Evolutionary conservation across 2,329 filamentous ascomycete genomes (phyloP).

Genomic region (Aspergillus sp.): DNA sequence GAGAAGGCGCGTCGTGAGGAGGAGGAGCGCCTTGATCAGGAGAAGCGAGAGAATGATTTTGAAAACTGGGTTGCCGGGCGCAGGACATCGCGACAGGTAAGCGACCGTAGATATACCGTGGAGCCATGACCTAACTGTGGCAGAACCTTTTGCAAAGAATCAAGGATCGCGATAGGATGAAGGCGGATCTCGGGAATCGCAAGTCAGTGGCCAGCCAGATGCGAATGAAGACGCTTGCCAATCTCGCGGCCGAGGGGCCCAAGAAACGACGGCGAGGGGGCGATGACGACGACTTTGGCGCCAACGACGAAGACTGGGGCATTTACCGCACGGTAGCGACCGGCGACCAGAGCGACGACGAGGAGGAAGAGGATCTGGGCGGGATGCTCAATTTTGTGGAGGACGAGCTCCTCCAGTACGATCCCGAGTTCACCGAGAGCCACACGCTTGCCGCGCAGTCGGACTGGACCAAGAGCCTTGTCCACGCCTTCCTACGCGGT

Average conservation of each 20-base stretch:
- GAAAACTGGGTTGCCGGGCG: constrained; percentile 81
- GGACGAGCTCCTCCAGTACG: constrained; percentile 73
- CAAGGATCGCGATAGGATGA: constrained; percentile 85
- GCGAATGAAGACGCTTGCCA: constrained; percentile 96
- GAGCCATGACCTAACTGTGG: constrained; percentile 11
- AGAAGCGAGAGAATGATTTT: constrained; percentile 73
- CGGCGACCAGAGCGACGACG: constrained; percentile 69
- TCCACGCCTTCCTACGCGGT: constrained; percentile 84
- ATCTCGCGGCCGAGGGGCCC: constrained; percentile 82
- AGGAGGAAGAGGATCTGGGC: constrained; percentile 81
- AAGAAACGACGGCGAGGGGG: constrained; percentile 76
- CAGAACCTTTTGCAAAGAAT: constrained; percentile 66
- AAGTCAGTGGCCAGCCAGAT: constrained; percentile 94
- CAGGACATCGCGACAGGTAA: constrained; percentile 55
- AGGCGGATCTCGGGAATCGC: constrained; percentile 88
- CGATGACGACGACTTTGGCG: constrained; percentile 93
- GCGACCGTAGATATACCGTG: constrained; percentile 4
- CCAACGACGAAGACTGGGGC: constrained; percentile 96
- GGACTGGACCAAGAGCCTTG: constrained; percentile 86
- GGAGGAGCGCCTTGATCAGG: constrained; percentile 71
- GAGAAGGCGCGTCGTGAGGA: constrained; percentile 79
- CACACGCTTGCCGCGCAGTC: constrained; percentile 84
- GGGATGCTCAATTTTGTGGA: constrained; percentile 67
- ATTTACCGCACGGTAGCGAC: constrained; percentile 90
- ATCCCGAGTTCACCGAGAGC: constrained; percentile 82